Percentiles rank a stretch among this genome's conserved stretches.
These are phyloP conservation scores for Sporopachydermia quercuum DNA, from an alignment of 805 yeast genomes.

Conservation along the genomic window DNA sequence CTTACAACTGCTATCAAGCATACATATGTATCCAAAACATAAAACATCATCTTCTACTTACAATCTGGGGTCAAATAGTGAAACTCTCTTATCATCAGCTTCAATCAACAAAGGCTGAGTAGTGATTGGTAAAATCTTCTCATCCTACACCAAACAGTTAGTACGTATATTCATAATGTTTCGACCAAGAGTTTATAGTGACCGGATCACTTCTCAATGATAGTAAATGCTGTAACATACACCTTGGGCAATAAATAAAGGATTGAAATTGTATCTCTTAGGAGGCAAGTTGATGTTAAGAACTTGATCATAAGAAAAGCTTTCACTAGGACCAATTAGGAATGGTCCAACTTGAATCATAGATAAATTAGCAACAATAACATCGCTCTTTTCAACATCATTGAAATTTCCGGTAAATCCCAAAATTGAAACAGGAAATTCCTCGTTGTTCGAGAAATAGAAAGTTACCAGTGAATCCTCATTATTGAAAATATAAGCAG, in stretches of 20 bases:
- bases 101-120: background rate
- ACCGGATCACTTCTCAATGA: background rate
- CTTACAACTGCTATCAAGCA: too few relatives aligned
- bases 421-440: background rate
- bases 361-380: background rate
- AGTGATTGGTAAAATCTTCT: background rate
- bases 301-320: background rate
- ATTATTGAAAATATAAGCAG: background rate
- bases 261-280: background rate
- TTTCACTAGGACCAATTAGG: background rate
- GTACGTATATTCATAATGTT: too few relatives aligned
- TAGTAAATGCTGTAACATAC: too few relatives aligned
- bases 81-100: background rate
- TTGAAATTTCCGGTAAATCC: background rate
- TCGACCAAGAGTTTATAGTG: too few relatives aligned
- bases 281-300: background rate
- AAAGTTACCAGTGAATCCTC: background rate
- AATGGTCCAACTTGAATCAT: background rate
- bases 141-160: background rate
- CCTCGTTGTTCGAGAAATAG: background rate
- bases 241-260: background rate
- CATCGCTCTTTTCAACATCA: background rate
- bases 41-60: background rate
- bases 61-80: background rate
- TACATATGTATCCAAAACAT: too few relatives aligned